Conservation (phyloP, 2,329 filamentous ascomycete species). For the Aschersonia sp. region DNA sequence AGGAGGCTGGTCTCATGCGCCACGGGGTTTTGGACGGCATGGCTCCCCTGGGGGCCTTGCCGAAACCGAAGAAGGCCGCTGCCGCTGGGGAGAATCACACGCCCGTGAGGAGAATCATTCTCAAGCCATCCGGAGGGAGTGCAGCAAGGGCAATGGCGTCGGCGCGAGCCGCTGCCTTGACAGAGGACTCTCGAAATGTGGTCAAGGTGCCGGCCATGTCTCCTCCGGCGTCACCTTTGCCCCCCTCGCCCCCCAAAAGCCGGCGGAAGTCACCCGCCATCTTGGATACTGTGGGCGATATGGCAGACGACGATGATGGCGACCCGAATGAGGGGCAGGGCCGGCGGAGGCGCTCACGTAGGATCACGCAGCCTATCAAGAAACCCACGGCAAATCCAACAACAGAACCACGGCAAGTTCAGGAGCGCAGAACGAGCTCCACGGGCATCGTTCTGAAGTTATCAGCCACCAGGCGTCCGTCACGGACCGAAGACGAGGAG, state of each 20-base stretch:
- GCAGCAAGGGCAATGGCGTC: slow-evolving; percentile 11
- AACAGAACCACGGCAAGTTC: slow-evolving; percentile 3
- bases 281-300: slow-evolving; percentile 12
- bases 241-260: slow-evolving; percentile 9
- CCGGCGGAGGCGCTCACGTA: slow-evolving; percentile 18
- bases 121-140: slow-evolving; percentile 22
- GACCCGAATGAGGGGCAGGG: slow-evolving; percentile 19
- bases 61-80: slow-evolving; percentile 34
- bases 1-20: slow-evolving; percentile 60
- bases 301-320: slow-evolving; percentile 27
- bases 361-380: slow-evolving; percentile 14
- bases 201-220: slow-evolving; percentile 4
- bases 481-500: slow-evolving; percentile 14
- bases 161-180: slow-evolving; percentile 2
- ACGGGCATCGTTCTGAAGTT: slow-evolving; percentile 4
- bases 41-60: slow-evolving; percentile 64
- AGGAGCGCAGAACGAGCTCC: slow-evolving; percentile 3
- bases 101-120: slow-evolving; percentile 28
- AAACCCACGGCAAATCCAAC: slow-evolving; percentile 9
- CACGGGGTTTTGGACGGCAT: slow-evolving; percentile 71
- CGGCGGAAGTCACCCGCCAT: slow-evolving; percentile 10
- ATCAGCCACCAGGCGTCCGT: slow-evolving; percentile 6
- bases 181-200: not conserved
- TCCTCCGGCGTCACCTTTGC: slow-evolving; percentile 9
- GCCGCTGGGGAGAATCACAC: slow-evolving; percentile 9